phyloP scores from a whole-genome alignment of 306 rosid genomes.

The Pyrus bretschneideri region DNA sequence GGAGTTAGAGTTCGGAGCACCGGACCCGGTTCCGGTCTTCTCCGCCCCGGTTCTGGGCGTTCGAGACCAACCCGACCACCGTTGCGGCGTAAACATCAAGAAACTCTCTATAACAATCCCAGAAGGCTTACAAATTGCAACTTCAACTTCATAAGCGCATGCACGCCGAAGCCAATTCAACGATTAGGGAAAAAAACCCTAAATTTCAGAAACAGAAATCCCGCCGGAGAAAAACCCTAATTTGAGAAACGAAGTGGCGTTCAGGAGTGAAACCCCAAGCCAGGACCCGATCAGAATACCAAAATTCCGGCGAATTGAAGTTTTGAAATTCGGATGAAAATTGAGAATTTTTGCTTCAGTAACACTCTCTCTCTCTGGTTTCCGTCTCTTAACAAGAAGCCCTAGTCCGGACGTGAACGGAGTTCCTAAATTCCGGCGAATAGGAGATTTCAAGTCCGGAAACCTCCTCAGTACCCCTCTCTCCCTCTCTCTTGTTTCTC shows the following conservation, averaged over 20 bases:
- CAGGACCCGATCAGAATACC: constrained; percentile 7
- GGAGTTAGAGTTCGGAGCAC: constrained; percentile 25
- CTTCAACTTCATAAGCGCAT: constrained; percentile 40
- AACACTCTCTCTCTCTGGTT: not conserved
- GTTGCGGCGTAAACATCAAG: constrained; percentile 79
- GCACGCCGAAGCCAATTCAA: not conserved
- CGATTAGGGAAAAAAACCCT: constrained; percentile 6
- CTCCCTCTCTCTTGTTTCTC: not conserved
- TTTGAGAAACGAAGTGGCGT: not conserved
- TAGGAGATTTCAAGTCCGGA: constrained; percentile 73
- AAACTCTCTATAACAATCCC: constrained; percentile 18
- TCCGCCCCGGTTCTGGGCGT: constrained; percentile 54
- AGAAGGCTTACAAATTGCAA: constrained; percentile 18
- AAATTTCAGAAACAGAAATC: not conserved
- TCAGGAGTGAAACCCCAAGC: not conserved
- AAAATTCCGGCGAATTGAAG: not conserved
- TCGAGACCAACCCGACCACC: constrained; percentile 47
- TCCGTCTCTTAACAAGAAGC: constrained; percentile 1
- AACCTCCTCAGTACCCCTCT: constrained; percentile 48
- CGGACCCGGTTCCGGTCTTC: constrained; percentile 43
- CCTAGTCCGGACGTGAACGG: constrained; percentile 71
- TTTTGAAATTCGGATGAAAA: not conserved
- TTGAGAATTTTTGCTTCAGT: not conserved
- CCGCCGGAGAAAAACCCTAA: not conserved
- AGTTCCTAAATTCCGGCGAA: constrained; percentile 81